These are phyloP conservation scores for Eucalyptus tenuipes DNA, from an alignment of 345 rosid species.

Conservation along the genomic window DNA sequence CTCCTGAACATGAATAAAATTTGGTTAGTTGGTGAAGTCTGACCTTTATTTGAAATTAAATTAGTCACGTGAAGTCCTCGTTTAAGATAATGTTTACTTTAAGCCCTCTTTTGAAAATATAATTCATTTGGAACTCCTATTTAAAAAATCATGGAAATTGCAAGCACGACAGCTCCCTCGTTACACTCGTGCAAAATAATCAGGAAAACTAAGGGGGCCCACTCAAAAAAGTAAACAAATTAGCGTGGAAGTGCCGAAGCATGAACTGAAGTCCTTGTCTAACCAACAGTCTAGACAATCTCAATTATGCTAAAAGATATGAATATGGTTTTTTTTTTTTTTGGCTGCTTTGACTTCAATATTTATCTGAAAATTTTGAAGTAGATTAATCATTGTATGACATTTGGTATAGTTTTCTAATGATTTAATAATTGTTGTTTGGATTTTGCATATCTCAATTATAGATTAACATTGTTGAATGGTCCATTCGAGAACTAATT, in stretches of 20 bases:
- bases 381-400: background rate
- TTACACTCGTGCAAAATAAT: background rate
- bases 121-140: too few relatives aligned
- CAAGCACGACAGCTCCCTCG: background rate
- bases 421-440: background rate
- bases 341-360: background rate
- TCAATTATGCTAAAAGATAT: too few relatives aligned
- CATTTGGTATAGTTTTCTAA: background rate
- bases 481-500: background rate
- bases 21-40: background rate
- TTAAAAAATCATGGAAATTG: background rate
- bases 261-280: background rate
- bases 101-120: accelerated
- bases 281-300: background rate
- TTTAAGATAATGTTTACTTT: background rate
- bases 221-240: background rate
- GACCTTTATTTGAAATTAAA: background rate
- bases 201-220: background rate
- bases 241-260: background rate
- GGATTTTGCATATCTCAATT: background rate
- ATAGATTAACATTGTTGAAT: background rate
- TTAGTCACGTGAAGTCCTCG: background rate
- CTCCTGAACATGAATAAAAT: background rate
- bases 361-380: background rate
- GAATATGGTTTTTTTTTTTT: background rate